phyloP scores from a whole-genome alignment of 129 eudicot genomes.

The Centella asiatica region DNA sequence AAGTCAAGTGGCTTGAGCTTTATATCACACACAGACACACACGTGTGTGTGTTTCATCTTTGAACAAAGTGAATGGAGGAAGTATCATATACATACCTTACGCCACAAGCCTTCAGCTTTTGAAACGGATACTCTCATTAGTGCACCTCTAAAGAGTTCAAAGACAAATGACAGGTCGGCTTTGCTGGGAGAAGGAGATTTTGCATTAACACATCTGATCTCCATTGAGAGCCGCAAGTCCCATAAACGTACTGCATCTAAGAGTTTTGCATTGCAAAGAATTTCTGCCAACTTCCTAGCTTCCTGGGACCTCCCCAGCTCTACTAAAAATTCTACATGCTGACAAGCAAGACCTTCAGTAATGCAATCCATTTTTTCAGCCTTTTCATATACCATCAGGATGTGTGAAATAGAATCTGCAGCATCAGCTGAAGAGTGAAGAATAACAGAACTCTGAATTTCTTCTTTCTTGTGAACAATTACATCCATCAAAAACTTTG shows the following conservation, averaged over 20 bases:
- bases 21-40: background rate
- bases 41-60: background rate
- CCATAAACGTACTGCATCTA: constrained; percentile 51
- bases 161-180: constrained; percentile 35
- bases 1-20: background rate
- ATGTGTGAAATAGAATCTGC: constrained; percentile 46
- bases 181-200: constrained; percentile 34
- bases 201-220: constrained; percentile 22
- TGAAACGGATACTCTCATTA: constrained; percentile 35
- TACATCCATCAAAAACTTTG: constrained; percentile 52
- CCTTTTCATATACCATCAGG: constrained; percentile 50
- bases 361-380: constrained; percentile 57
- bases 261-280: constrained; percentile 43
- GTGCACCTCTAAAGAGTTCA: constrained; percentile 39
- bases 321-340: constrained; percentile 44
- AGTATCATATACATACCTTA: constrained; percentile 45
- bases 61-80: background rate
- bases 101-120: constrained; percentile 73
- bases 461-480: constrained; percentile 22
- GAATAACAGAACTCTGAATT: constrained; percentile 11
- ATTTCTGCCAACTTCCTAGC: constrained; percentile 56
- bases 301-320: constrained; percentile 52
- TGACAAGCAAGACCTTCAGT: constrained; percentile 77
- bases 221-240: constrained; percentile 52
- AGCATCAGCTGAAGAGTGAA: constrained; percentile 17